These are phyloP conservation scores for Sporothrix brasiliensis DNA, from an alignment of 2,329 filamentous ascomycete genomes.

Conservation along the genomic window DNA sequence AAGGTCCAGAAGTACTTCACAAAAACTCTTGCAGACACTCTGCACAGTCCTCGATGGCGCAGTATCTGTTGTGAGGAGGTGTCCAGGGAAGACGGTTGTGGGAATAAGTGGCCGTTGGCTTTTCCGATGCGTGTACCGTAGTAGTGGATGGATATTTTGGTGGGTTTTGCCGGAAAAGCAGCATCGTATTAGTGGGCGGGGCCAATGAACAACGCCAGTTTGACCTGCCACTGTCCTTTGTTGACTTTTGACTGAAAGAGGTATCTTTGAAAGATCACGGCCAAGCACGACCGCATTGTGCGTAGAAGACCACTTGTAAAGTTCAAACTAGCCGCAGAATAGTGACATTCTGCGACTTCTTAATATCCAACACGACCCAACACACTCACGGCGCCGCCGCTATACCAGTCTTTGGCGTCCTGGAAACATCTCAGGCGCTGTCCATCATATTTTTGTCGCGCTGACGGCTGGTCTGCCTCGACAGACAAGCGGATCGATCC, in stretches of 20 bases:
- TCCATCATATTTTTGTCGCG: conserved; percentile 86
- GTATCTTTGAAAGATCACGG: neutral
- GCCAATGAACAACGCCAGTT: neutral
- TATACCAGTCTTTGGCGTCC: conserved; percentile 1
- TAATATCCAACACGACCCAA: neutral
- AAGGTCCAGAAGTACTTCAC: too few species aligned
- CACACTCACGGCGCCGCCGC: conserved; percentile 22
- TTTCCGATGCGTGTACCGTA: conserved; percentile 5
- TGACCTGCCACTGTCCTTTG: neutral
- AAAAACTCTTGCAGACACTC: neutral
- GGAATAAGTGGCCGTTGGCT: neutral
- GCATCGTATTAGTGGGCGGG: neutral
- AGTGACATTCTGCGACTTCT: neutral
- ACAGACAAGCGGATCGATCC: conserved; percentile 28
- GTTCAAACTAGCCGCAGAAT: too few species aligned
- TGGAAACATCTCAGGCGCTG: conserved; percentile 60
- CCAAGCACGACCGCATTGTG: neutral
- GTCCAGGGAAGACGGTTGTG: neutral
- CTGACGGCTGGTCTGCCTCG: conserved; percentile 64
- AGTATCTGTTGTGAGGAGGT: neutral
- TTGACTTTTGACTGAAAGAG: conserved; percentile 8
- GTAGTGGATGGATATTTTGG: neutral
- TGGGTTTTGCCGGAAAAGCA: conserved; percentile 4
- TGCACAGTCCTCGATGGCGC: neutral
- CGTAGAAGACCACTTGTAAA: too few species aligned